Conservation (phyloP, 257 asterid species). For the Jacaranda copaia region DNA sequence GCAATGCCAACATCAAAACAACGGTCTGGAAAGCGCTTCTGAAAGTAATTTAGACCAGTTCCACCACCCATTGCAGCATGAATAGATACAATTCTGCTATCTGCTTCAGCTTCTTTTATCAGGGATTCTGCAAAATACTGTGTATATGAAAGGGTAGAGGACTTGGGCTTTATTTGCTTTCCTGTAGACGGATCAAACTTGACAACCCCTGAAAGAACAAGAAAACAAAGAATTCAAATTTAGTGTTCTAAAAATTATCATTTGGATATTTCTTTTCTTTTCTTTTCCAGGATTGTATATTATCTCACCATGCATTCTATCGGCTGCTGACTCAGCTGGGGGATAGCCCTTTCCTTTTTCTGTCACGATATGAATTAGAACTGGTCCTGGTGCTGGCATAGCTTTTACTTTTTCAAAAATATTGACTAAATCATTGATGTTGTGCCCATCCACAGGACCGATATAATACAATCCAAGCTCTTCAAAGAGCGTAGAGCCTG, state of each 20-base stretch:
- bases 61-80: constrained; percentile 98
- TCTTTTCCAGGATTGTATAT: background rate
- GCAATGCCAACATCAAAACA: constrained; percentile 90
- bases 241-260: background rate
- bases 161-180: constrained; percentile 60
- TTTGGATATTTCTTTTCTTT: background rate
- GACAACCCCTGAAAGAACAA: constrained; percentile 63
- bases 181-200: constrained; percentile 82
- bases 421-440: constrained; percentile 59
- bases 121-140: constrained; percentile 81
- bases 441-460: constrained; percentile 86
- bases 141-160: constrained; percentile 70
- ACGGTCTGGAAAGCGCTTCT: constrained; percentile 66
- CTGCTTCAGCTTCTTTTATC: constrained; percentile 77
- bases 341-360: constrained; percentile 86
- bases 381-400: constrained; percentile 86
- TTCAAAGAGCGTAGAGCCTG: constrained; percentile 79
- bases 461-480: constrained; percentile 84
- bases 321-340: constrained; percentile 79
- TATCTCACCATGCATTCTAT: constrained; percentile 77
- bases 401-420: constrained; percentile 66
- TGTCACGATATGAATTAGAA: constrained; percentile 73
- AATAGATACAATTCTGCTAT: constrained; percentile 64
- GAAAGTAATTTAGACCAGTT: constrained; percentile 77
- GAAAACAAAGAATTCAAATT: background rate